A percentile compares a stretch with the other conserved stretches of the same genome.
These are phyloP conservation scores for Apiotrichum gracile DNA, from an alignment of 1,284 basidiomycete genomes.

Conservation along the genomic window DNA sequence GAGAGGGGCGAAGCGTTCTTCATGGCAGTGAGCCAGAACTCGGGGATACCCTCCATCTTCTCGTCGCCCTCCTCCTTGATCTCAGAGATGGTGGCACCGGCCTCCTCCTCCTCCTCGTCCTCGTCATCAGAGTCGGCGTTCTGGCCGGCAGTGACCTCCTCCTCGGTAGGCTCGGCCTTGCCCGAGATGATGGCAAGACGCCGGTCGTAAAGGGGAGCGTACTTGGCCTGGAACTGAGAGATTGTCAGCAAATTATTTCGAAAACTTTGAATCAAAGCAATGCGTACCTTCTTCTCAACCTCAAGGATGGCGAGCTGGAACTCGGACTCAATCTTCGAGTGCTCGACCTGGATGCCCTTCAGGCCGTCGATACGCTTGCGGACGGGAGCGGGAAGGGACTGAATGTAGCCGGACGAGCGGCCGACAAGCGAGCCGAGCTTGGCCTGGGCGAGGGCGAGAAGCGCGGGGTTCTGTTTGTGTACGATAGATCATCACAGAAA, in stretches of 20 bases:
- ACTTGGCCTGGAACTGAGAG: conserved; percentile 71
- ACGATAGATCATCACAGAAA: background rate
- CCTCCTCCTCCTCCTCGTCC: conserved; percentile 48
- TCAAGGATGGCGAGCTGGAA: conserved; percentile 96
- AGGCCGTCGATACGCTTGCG: conserved; percentile 84
- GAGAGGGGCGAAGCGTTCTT: conserved; percentile 82
- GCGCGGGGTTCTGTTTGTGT: conserved; percentile 51
- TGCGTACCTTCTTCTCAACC: conserved; percentile 83
- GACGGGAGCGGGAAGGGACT: conserved; percentile 74
- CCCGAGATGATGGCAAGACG: conserved; percentile 79
- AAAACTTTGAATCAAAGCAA: conserved; percentile 19
- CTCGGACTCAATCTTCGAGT: conserved; percentile 86
- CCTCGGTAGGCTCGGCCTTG: conserved; percentile 63
- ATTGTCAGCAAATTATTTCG: conserved; percentile 1
- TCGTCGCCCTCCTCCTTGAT: conserved; percentile 44
- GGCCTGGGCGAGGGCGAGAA: conserved; percentile 57
- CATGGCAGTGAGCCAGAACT: conserved; percentile 97
- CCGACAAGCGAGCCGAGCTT: conserved; percentile 66
- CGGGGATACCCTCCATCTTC: conserved; percentile 65
- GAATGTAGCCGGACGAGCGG: conserved; percentile 77
- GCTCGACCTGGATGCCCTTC: conserved; percentile 90
- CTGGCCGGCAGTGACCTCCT: conserved; percentile 79
- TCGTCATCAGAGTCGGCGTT: conserved; percentile 55
- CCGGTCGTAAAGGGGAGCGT: conserved; percentile 82
- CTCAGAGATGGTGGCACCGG: conserved; percentile 42